Evolutionary conservation across 352 stramenopile species (phyloP).

Genomic region (Phytophthora agathidicida): DNA sequence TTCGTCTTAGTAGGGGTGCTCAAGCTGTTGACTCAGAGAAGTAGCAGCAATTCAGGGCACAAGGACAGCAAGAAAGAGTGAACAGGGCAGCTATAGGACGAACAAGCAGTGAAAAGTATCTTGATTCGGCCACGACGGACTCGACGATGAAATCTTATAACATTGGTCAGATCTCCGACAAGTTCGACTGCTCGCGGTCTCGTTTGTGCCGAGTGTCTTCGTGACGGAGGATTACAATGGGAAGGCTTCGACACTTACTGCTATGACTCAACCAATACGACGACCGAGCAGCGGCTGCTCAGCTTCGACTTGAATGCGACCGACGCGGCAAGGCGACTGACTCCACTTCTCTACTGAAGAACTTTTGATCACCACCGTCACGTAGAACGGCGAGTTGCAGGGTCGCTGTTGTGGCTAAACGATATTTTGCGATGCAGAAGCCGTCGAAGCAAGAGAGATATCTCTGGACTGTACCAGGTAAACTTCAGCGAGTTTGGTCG

Average conservation of each 20-base stretch:
- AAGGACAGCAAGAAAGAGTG: constrained; percentile 20
- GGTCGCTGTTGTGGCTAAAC: constrained; percentile 27
- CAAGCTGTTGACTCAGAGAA: constrained; percentile 1
- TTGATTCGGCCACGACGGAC: constrained; percentile 43
- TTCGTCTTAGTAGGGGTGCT: constrained; percentile 30
- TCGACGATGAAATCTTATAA: constrained; percentile 58
- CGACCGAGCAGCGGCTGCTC: constrained; percentile 35
- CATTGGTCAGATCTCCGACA: constrained; percentile 40
- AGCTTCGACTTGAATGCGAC: constrained; percentile 52
- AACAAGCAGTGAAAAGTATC: too few species aligned
- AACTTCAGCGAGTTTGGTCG: constrained; percentile 10
- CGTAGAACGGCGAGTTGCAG: constrained; percentile 62
- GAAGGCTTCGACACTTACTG: constrained; percentile 40
- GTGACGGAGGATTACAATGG: constrained; percentile 61
- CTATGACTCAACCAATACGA: constrained; percentile 39
- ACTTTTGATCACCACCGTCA: constrained; percentile 52
- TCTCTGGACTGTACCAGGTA: constrained; percentile 3
- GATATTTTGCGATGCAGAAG: constrained; percentile 4
- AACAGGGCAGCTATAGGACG: too few species aligned
- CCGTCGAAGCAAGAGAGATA: constrained; percentile 6
- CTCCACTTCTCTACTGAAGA: constrained; percentile 44
- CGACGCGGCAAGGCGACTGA: constrained; percentile 39
- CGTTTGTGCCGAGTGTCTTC: constrained; percentile 51
- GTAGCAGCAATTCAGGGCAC: not conserved
- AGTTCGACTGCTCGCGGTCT: constrained; percentile 52